Percentiles rank a stretch among this genome's conserved stretches.
phyloP scores from a whole-genome alignment of 805 yeast species.

The Metschnikowia bowlesiae region DNA sequence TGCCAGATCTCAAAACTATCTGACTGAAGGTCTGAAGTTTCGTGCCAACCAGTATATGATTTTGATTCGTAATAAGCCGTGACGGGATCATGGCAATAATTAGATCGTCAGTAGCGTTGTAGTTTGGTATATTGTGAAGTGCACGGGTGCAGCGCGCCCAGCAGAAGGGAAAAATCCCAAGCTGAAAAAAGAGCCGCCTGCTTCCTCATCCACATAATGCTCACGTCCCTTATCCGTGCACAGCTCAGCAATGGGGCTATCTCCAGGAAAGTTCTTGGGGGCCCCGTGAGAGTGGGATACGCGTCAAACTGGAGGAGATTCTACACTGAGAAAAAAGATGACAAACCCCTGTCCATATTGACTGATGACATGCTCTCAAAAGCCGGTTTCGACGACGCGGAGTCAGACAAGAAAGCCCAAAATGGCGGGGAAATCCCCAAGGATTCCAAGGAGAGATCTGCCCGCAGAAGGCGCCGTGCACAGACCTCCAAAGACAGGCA shows the following conservation, averaged over 20 bases:
- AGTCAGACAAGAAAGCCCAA: conserved; percentile 15
- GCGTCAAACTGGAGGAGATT: conserved; percentile 6
- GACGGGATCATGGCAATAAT: background rate
- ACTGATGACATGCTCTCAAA: conserved; percentile 77
- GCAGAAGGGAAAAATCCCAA: background rate
- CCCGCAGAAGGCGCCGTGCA: conserved; percentile 36
- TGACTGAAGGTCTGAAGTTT: background rate
- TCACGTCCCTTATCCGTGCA: conserved; percentile 10
- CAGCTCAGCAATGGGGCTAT: background rate
- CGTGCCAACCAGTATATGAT: too few species aligned
- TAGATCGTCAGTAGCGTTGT: background rate
- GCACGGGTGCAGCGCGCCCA: conserved; percentile 4
- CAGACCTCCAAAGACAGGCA: conserved; percentile 70
- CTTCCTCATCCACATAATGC: conserved; percentile 3
- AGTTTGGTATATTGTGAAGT: background rate
- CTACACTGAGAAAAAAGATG: conserved; percentile 20
- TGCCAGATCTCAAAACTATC: background rate
- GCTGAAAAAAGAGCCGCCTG: background rate
- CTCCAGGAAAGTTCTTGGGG: conserved; percentile 6
- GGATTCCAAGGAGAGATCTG: conserved; percentile 14
- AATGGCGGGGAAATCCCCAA: conserved; percentile 4
- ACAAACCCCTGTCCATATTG: conserved; percentile 49
- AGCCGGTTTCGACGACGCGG: conserved; percentile 69
- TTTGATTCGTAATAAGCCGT: too few species aligned
- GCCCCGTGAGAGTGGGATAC: background rate